A percentile compares a stretch with the other conserved stretches of the same genome.
Evolutionary conservation across 2,329 filamentous ascomycete species (phyloP).

Genomic region (Knufia fluminis): DNA sequence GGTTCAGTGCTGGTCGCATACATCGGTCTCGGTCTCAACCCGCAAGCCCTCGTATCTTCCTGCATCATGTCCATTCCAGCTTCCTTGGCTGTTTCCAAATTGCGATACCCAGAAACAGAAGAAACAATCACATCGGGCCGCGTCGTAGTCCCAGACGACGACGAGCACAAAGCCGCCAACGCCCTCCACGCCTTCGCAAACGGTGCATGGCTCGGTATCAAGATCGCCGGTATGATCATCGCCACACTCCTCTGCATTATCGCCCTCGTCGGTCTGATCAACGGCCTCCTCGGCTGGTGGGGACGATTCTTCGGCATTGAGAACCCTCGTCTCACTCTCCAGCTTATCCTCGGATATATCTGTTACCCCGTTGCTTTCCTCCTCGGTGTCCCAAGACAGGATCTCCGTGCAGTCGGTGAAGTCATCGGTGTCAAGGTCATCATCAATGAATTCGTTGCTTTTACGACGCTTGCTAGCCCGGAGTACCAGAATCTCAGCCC

Average conservation of each 20-base stretch:
- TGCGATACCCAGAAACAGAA: conserved; percentile 81
- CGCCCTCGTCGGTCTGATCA: conserved; percentile 62
- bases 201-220: conserved; percentile 75
- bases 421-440: conserved; percentile 82
- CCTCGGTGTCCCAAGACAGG: conserved; percentile 63
- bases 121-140: conserved; percentile 74
- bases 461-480: conserved; percentile 44
- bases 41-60: conserved; percentile 76
- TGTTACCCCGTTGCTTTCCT: conserved; percentile 72
- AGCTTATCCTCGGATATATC: conserved; percentile 67
- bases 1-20: conserved; percentile 81
- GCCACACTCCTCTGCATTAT: conserved; percentile 76
- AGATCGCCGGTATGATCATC: conserved; percentile 76
- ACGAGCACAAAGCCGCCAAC: conserved; percentile 67
- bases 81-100: conserved; percentile 78
- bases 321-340: conserved; percentile 59
- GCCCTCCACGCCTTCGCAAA: conserved; percentile 76
- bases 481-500: conserved; percentile 53
- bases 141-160: conserved; percentile 70
- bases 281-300: conserved; percentile 76
- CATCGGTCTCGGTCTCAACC: conserved; percentile 71
- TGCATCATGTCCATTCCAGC: conserved; percentile 96
- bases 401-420: conserved; percentile 62
- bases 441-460: conserved; percentile 75
- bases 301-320: conserved; percentile 67